Conservation (phyloP, 1,284 basidiomycete genomes). For the Wolfiporia cocos region DNA sequence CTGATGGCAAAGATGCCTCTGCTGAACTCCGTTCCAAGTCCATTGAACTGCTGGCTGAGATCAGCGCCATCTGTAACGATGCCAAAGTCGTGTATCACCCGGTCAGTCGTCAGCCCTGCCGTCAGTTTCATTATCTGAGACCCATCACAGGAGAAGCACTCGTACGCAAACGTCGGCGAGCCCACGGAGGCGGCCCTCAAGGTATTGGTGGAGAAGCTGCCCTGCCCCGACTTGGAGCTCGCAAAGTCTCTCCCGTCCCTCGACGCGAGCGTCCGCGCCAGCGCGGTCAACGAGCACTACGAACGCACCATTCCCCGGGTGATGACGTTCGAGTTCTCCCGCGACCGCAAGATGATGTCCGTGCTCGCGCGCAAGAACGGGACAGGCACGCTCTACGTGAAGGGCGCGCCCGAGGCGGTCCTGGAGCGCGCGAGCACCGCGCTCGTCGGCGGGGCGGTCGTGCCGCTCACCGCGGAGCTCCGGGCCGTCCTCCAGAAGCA, state of each 20-base stretch:
- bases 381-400: slow-evolving; percentile 74
- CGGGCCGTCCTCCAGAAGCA: slow-evolving; percentile 59
- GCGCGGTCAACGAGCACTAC: slow-evolving; percentile 80
- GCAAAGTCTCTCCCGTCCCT: slow-evolving; percentile 54
- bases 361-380: slow-evolving; percentile 61
- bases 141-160: slow-evolving; percentile 62
- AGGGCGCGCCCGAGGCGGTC: slow-evolving; percentile 95
- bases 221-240: slow-evolving; percentile 49
- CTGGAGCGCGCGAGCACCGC: slow-evolving; percentile 82
- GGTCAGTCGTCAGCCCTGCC: slow-evolving; percentile 36
- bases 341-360: slow-evolving; percentile 99
- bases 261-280: slow-evolving; percentile 59
- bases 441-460: slow-evolving; percentile 53
- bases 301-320: slow-evolving; percentile 73
- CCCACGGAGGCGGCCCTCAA: slow-evolving; percentile 95
- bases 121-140: neutral
- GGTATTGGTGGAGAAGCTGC: slow-evolving; percentile 89
- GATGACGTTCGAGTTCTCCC: slow-evolving; percentile 94
- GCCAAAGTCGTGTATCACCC: slow-evolving; percentile 82
- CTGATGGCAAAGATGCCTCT: slow-evolving; percentile 52
- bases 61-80: slow-evolving; percentile 90
- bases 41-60: slow-evolving; percentile 81
- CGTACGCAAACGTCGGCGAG: slow-evolving; percentile 87
- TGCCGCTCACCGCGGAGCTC: slow-evolving; percentile 60
- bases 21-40: slow-evolving; percentile 64